Percentiles rank a stretch among this genome's conserved stretches.
phyloP scores from a whole-genome alignment of 805 yeast species.

The Wickerhamomyces strasburgensis region DNA sequence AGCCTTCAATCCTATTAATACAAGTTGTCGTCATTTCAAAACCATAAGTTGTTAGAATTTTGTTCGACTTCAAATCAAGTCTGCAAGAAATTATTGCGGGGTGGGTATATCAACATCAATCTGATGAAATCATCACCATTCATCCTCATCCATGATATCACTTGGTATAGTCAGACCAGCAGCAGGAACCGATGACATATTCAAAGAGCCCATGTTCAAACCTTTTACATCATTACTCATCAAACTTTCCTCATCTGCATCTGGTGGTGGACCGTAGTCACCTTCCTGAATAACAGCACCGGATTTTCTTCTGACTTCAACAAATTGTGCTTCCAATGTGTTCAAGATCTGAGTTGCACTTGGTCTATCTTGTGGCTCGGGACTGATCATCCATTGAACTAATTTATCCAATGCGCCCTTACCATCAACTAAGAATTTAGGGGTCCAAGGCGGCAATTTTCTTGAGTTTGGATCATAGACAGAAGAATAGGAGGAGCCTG shows the following conservation, averaged over 20 bases:
- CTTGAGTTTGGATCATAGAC: constrained; percentile 15
- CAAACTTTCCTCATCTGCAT: constrained; percentile 26
- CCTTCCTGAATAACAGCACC: constrained; percentile 96
- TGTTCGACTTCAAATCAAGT: no score
- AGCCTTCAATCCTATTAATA: no score
- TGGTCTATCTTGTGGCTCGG: constrained; percentile 78
- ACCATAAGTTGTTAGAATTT: no score
- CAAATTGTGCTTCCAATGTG: constrained; percentile 67
- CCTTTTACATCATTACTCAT: constrained; percentile 19
- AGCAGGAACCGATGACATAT: constrained; percentile 4
- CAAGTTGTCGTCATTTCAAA: no score
- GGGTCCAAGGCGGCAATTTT: constrained; percentile 79
- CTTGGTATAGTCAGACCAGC: constrained; percentile 11
- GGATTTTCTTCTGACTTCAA: constrained; percentile 76
- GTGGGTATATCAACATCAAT: no score
- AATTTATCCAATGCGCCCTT: constrained; percentile 67
- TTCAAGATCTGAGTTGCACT: constrained; percentile 66
- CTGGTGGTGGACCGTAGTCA: constrained; percentile 82
- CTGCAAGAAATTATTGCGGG: no score
- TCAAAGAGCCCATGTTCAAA: constrained; percentile 17
- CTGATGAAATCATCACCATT: constrained; percentile 14
- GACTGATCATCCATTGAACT: constrained; percentile 86
- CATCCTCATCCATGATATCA: constrained; percentile 21
- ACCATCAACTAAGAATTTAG: constrained; percentile 72
- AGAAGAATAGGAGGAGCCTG: constrained; percentile 29